Evolutionary conservation across 176 grass and related monocot genomes (phyloP), one percentile per base, ranked within the genome.

Genomic region (Aegilops sharonensis): DNA sequence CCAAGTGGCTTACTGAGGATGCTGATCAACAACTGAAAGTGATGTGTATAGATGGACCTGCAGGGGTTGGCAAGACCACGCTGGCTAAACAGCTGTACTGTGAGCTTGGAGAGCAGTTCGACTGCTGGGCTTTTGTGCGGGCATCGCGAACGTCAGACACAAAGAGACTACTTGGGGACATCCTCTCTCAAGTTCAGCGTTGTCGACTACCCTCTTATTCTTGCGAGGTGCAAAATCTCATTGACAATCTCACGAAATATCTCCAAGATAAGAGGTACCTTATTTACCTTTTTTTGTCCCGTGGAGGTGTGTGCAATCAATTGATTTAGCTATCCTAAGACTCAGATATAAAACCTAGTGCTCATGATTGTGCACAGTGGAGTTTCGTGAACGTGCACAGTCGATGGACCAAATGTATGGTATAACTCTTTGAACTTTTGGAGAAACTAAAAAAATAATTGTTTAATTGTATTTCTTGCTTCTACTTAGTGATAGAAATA

Each of bases 61-160:
- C 70, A 48, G 82, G 82, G 11, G 40, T 76, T 34, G 82, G 82
- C 8, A 84, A 84, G 71, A 84, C 82, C 17, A 64, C 71, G 11
- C 82, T 84, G 32, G 71, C 70, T 3, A 64, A 64, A 23, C 57
- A 75, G 23, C 6, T 75, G 2, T 84, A 75, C 70, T 27, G 18
- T 48, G 57, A 84, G 63, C 36, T 84, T 64, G 40, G 25, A 64
- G 7, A 11, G 11, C 71, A 34, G 32, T 84, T 75, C 2, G 71
- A 84, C 2, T 76, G 60, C 57, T 14, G 39, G 11, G 82, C 71
- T 64, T 84, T 75, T 75, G 68, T 74, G 25, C 21, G 56, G 23
- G 81, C 25, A 17, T 45, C 81, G 3, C 69, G 81, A 27, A 62
- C 12, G 15, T 23, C 70, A 21, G 81, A 83, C 68, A 83, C 10